Evolutionary conservation across 148 eudicot genomes (phyloP), one percentile per base, ranked within the genome.

Genomic region (Amaranthus hypochondriacus): DNA sequence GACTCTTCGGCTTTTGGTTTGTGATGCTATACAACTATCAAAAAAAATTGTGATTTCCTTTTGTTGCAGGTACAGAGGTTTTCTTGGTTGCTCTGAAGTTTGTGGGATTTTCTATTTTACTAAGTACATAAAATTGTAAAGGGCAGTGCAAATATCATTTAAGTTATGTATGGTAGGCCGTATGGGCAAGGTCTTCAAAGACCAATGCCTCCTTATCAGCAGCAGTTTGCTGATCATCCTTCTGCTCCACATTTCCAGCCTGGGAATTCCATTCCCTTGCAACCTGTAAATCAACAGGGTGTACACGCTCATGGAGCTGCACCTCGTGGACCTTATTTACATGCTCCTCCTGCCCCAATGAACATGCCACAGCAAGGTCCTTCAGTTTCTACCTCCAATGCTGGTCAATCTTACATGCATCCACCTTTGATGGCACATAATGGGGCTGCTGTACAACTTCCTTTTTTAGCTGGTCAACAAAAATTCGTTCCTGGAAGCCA

Each of bases 91-190:
- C 64, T 66, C 74, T 74, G 80, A 81, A 52, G 78, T 70, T 70
- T 68, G 79, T 68, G 67, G 54, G 9, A 15, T 43, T 62, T 78
- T 44, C 39, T 43, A 44, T 62, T 72, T 51, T 55, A 8, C 13
- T 48, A 55, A 6, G 6, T 58, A 8, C 5, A 3, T 49, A 52
- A 48, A 53, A 42, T 18, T 64, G 68, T 64, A 51, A 28, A 28
- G 8, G 44, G 62, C 28, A 13, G 57, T 60, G 61, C 54, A 0
- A 47, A 56, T n/a, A 51, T 42, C 4, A 4, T 58, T 60, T 60
- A 75, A 62, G 78, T 75, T 75, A 92, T 92, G 97, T 87, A 92
- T 79, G 86, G 89, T 77, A 88, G 82, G 76, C 90, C 75, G 61
- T 80, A 56, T 79, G 96, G 87, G 63, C 92, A 86, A 78, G 89